Evolutionary conservation across 75 land plant species (phyloP).

Genomic region (Cryptomeria japonica): DNA sequence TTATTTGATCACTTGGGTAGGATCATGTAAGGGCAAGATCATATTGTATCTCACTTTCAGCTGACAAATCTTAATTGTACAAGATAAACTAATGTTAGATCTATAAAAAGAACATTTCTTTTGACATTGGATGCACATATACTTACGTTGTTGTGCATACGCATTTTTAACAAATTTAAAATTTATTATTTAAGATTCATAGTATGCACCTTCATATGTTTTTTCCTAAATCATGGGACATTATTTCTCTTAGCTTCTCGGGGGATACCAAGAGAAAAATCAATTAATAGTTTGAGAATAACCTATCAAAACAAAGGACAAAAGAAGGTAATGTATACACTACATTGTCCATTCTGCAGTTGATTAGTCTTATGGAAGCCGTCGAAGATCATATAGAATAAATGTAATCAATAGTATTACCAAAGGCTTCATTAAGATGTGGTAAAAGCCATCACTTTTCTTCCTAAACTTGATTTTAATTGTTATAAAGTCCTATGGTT

Average conservation of each 20-base stretch:
- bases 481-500: too few species aligned
- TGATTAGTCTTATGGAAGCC: too few species aligned
- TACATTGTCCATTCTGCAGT: too few species aligned
- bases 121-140: not conserved
- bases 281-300: too few species aligned
- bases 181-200: too few species aligned
- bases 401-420: too few species aligned
- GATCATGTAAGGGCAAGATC: not conserved
- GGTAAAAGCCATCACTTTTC: too few species aligned
- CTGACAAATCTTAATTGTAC: not conserved
- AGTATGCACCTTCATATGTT: not conserved
- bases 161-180: not conserved
- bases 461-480: too few species aligned
- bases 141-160: not conserved
- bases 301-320: too few species aligned
- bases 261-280: not conserved
- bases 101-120: not conserved
- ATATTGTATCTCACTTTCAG: not conserved
- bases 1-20: not conserved
- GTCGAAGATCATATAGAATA: too few species aligned
- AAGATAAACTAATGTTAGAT: not conserved
- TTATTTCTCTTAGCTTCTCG: not conserved
- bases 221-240: not conserved
- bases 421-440: too few species aligned
- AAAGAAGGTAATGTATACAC: too few species aligned